Evolutionary conservation across 257 asterid species (phyloP).

Genomic region (Solanum sitiens): DNA sequence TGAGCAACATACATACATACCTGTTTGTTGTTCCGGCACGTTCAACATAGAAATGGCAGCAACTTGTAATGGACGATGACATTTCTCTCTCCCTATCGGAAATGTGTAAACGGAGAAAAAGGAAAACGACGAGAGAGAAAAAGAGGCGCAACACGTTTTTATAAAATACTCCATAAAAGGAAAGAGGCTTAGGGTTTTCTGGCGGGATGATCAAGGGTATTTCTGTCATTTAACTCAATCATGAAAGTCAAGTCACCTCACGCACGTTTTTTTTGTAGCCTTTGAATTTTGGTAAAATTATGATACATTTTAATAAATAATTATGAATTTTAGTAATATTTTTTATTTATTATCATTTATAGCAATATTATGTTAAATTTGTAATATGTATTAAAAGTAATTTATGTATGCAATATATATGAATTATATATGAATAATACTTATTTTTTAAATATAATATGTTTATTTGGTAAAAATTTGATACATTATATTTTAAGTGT

Average conservation of each 20-base stretch:
- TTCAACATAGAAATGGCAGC: background rate
- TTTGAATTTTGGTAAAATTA: too few species aligned
- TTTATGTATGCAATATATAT: too few species aligned
- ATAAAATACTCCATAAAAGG: background rate
- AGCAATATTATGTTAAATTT: too few species aligned
- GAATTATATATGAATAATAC: too few species aligned
- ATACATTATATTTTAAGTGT: too few species aligned
- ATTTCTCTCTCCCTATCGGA: background rate
- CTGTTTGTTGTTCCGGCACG: background rate
- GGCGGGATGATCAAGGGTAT: background rate
- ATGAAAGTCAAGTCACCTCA: background rate
- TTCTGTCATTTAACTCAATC: background rate
- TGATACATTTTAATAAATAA: too few species aligned
- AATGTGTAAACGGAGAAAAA: background rate
- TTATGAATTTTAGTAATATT: too few species aligned
- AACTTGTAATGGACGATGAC: background rate
- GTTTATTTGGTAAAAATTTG: too few species aligned
- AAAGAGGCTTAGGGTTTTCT: background rate
- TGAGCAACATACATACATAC: background rate
- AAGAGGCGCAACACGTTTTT: background rate
- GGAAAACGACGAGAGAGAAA: background rate
- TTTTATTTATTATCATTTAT: too few species aligned
- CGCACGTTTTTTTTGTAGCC: background rate
- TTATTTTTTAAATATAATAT: too few species aligned
- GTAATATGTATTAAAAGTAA: too few species aligned